These are phyloP conservation scores for Aureobasidium namibiae DNA, from an alignment of 2,329 filamentous ascomycete genomes.

Conservation along the genomic window DNA sequence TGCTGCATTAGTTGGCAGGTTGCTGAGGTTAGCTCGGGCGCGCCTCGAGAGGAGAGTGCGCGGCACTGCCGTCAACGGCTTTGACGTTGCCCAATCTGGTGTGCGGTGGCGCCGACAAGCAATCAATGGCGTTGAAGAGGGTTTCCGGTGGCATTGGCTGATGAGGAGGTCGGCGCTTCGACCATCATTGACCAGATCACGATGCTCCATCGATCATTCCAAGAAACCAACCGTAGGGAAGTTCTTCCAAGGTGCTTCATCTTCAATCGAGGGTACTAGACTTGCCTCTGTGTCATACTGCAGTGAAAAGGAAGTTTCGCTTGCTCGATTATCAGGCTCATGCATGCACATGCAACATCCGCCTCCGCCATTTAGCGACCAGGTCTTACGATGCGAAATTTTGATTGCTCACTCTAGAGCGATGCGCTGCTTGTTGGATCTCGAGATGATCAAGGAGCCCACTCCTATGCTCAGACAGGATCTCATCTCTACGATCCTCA, in stretches of 20 bases:
- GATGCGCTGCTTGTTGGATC: not conserved
- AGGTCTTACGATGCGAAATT: not conserved
- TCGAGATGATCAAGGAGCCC: not conserved
- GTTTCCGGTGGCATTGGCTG: not conserved
- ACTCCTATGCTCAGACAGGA: not conserved
- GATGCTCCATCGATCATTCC: not conserved
- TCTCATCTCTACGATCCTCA: not conserved
- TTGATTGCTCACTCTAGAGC: not conserved
- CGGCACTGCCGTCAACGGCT: not conserved
- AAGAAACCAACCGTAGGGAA: too few species aligned
- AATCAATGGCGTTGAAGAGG: not conserved
- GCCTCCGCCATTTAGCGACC: not conserved
- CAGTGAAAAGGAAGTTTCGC: not conserved
- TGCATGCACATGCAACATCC: conserved; percentile 1
- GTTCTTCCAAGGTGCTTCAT: not conserved
- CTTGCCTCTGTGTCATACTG: not conserved
- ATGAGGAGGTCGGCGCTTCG: not conserved
- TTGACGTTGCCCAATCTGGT: not conserved
- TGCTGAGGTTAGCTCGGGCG: not conserved
- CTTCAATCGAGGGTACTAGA: not conserved
- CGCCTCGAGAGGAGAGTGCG: not conserved
- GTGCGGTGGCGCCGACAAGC: not conserved
- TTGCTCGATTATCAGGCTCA: not conserved
- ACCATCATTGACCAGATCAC: not conserved
- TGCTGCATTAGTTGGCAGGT: not conserved